Evolutionary conservation across 805 yeast species (phyloP).

Genomic region (Saturnispora bothae): DNA sequence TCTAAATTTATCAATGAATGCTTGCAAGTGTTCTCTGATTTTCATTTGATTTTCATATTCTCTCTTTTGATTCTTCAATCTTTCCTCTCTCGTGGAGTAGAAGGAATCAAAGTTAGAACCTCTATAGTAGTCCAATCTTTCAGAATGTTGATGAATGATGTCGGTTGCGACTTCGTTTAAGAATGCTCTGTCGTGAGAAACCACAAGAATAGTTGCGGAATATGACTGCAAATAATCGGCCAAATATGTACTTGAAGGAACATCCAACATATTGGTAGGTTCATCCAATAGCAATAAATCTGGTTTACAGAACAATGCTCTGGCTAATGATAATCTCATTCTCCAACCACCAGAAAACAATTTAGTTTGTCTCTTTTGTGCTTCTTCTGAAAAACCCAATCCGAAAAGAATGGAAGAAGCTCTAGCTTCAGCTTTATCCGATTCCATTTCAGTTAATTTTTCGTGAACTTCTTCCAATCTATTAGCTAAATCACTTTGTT

Average conservation of each 20-base stretch:
- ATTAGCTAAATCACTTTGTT: conserved; percentile 73
- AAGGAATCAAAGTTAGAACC: conserved; percentile 91
- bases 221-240: conserved; percentile 84
- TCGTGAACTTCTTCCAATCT: conserved; percentile 72
- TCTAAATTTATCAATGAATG: conserved; percentile 90
- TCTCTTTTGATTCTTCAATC: conserved; percentile 83
- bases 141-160: conserved; percentile 95
- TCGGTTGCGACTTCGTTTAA: conserved; percentile 97
- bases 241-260: conserved; percentile 91
- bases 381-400: conserved; percentile 82
- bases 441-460: conserved; percentile 85
- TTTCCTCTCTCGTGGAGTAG: conserved; percentile 88
- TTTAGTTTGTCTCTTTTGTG: conserved; percentile 77
- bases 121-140: conserved; percentile 89
- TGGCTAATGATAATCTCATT: conserved; percentile 96
- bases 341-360: conserved; percentile 99
- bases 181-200: conserved; percentile 96
- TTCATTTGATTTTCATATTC: conserved; percentile 99
- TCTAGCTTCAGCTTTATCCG: conserved; percentile 94
- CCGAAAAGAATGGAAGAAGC: conserved; percentile 93
- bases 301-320: conserved; percentile 96
- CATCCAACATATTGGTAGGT: conserved; percentile 99
- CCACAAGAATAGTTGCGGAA: conserved; percentile 87
- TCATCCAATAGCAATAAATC: conserved; percentile 90
- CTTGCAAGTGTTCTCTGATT: conserved; percentile 83